Base-by-base conservation (phyloP, 495 filamentous ascomycete species). In the Barbatosphaeria neglecta region DNA sequence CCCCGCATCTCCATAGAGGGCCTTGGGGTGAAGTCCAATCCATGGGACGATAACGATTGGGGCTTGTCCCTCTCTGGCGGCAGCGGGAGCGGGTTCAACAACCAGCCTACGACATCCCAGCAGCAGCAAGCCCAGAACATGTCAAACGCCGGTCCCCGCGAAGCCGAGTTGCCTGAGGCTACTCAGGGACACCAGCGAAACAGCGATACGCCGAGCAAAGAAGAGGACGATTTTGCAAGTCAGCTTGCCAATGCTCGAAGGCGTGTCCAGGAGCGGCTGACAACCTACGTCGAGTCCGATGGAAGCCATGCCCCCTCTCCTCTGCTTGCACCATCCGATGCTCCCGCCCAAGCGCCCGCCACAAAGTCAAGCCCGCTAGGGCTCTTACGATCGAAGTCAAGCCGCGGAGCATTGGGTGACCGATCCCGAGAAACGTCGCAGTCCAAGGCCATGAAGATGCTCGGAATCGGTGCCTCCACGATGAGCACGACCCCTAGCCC, bases 211-310 rank as follows among this genome's bases (percentile, higher is more conserved):
- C 54, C 44, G 4, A 53, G 55, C 13, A 53, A 87, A 19, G 86
- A 87, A 45, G 74, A 76, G 6, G 82, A 89, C 41, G 87, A 86
- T 44, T 90, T 95, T 53, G 80, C 80, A 18, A 81, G 73, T 46
- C 86, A 92, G 54, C 78, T 95, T 18, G 87, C 86, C 0, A 75
- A 83, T 57, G 76, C 87, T 35, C 78, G 84, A 43, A 75, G 81
- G 24, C 83, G 78, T 16, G 83, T 95, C 25, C 82, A 89, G 50
- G 87, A 94, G 63, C 87, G 82, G 54, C 65, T 96, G 22, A 80
- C 79, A 15, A 85, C 71, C 16, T 83, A 82, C 53, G 80, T 78
- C 15, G 84, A 86, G 49, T 74, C 69, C 8, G 83, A 84, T 45
- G 68, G 63, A 39, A 66, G 63, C 51, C 59, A 52, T 72, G 75